Conservation (phyloP, 345 rosid species). For the Ceriops zippeliana region DNA sequence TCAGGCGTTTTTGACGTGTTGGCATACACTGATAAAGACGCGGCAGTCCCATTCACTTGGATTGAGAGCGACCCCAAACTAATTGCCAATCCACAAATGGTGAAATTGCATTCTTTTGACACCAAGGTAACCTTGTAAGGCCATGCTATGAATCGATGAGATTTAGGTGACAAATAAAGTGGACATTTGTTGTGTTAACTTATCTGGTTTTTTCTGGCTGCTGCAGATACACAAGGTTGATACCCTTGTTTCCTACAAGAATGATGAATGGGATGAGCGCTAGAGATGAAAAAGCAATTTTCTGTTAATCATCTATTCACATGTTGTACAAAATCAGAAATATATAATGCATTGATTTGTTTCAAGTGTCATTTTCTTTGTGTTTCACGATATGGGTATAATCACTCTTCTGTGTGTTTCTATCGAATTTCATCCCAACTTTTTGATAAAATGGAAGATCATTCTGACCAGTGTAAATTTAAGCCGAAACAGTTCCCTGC, state of each 20-base stretch:
- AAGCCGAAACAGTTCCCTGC: too few species aligned
- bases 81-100: slow-evolving; percentile 98
- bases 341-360: not conserved
- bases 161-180: too few species aligned
- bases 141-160: too few species aligned
- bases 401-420: too few species aligned
- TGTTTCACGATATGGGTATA: not conserved
- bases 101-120: slow-evolving; percentile 91
- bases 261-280: slow-evolving; percentile 92
- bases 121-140: slow-evolving; percentile 56
- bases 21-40: slow-evolving; percentile 86
- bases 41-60: slow-evolving; percentile 96
- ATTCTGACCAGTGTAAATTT: too few species aligned
- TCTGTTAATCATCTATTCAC: slow-evolving; percentile 66
- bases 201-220: not conserved
- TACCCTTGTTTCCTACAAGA: slow-evolving; percentile 95
- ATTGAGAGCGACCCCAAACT: slow-evolving; percentile 91
- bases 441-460: too few species aligned
- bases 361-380: not conserved
- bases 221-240: slow-evolving; percentile 94
- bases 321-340: slow-evolving; percentile 1
- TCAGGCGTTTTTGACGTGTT: slow-evolving; percentile 95
- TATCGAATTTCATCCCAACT: too few species aligned
- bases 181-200: not conserved
- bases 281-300: slow-evolving; percentile 10